A percentile compares a stretch with the other conserved stretches of the same genome.
phyloP scores from a whole-genome alignment of 2,329 filamentous ascomycete genomes.

The Helminthosporium solani region DNA sequence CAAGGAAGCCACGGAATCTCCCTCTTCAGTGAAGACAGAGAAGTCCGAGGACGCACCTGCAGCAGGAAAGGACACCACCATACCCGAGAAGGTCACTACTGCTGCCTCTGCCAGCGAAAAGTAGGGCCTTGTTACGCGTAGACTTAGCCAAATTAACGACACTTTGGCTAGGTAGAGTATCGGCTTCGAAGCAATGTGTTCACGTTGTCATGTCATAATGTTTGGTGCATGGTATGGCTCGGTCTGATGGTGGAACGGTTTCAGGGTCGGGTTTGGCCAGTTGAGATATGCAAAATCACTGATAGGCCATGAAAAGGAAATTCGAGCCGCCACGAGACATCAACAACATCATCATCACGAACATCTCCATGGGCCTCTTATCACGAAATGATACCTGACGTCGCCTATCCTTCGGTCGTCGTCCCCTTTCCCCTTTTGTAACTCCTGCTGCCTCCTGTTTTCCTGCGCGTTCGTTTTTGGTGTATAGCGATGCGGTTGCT shows the following conservation, averaged over 20 bases:
- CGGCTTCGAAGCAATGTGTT: not conserved
- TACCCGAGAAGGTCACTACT: constrained; percentile 22
- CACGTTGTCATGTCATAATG: not conserved
- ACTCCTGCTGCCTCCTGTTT: constrained; percentile 4
- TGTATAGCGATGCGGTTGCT: constrained; percentile 12
- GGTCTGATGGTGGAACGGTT: not conserved
- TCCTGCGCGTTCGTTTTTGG: constrained; percentile 3
- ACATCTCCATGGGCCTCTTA: not conserved
- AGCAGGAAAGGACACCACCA: constrained; percentile 14
- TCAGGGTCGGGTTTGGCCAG: not conserved
- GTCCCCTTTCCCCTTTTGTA: constrained; percentile 22
- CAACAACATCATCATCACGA: constrained; percentile 9
- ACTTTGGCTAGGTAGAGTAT: not conserved
- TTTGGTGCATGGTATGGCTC: not conserved
- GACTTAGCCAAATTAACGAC: not conserved
- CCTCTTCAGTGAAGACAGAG: constrained; percentile 41
- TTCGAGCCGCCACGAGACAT: constrained; percentile 14
- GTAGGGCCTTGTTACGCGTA: constrained; percentile 9
- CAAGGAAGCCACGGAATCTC: constrained; percentile 33
- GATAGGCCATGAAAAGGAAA: constrained; percentile 23
- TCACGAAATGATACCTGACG: constrained; percentile 44
- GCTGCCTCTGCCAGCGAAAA: constrained; percentile 22
- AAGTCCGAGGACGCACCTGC: constrained; percentile 29
- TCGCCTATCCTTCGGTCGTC: constrained; percentile 27
- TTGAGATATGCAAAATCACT: constrained; percentile 17